These are phyloP conservation scores for Pythium sp. DNA, from an alignment of 352 stramenopile genomes.

Conservation along the genomic window DNA sequence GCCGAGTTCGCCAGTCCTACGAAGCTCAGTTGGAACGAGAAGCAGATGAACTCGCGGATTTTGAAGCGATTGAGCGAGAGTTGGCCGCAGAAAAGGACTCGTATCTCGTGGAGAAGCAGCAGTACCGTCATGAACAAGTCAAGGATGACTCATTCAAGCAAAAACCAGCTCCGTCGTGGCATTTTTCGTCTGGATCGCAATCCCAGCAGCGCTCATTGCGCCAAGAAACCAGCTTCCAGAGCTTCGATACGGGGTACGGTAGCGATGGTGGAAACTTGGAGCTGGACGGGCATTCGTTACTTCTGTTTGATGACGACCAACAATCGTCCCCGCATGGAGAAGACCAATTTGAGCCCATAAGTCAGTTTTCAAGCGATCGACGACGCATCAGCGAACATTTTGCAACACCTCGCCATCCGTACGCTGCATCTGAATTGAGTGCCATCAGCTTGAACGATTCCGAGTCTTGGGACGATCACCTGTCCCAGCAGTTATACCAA, in stretches of 20 bases:
- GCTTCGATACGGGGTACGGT: not conserved
- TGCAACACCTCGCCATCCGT: not conserved
- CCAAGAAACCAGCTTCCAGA: not conserved
- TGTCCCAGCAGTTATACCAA: slow-evolving; percentile 31
- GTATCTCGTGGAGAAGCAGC: slow-evolving; percentile 46
- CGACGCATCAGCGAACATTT: slow-evolving; percentile 24
- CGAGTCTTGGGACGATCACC: slow-evolving; percentile 62
- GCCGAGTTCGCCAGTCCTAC: slow-evolving; percentile 46
- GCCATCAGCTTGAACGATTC: slow-evolving; percentile 81
- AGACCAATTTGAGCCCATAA: slow-evolving; percentile 18
- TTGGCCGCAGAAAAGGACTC: slow-evolving; percentile 55
- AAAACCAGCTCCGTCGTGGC: slow-evolving; percentile 1
- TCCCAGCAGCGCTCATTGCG: not conserved
- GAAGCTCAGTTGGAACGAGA: slow-evolving; percentile 54
- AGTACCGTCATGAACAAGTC: slow-evolving; percentile 7
- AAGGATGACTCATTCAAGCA: not conserved
- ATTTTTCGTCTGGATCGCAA: slow-evolving; percentile 8
- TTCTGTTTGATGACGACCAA: slow-evolving; percentile 36
- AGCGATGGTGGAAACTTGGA: slow-evolving; percentile 34
- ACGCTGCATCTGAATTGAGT: slow-evolving; percentile 51
- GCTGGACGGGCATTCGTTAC: slow-evolving; percentile 35
- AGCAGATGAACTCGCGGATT: slow-evolving; percentile 72
- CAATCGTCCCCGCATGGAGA: slow-evolving; percentile 4
- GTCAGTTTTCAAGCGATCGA: slow-evolving; percentile 13
- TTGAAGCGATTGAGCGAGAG: slow-evolving; percentile 73